Evolutionary conservation across 441 rosid genomes (phyloP).

Genomic region (Pelargonium fulgidum): DNA sequence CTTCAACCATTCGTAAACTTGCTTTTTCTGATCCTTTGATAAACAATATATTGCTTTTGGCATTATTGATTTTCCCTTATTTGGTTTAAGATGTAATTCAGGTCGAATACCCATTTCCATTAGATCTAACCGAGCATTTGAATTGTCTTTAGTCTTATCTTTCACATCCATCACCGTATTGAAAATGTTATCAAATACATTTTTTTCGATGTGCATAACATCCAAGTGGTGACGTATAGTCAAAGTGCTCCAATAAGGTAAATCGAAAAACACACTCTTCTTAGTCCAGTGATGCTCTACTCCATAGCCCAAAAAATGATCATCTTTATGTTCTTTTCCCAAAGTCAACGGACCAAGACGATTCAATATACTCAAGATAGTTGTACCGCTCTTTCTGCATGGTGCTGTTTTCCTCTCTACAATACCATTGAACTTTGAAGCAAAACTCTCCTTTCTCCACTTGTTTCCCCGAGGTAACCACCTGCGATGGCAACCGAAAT

Average conservation of each 20-base stretch:
- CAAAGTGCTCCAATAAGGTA: background rate
- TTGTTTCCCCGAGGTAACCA: background rate
- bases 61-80: background rate
- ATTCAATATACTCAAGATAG: background rate
- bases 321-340: background rate
- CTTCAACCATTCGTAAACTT: background rate
- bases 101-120: background rate
- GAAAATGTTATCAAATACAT: background rate
- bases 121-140: background rate
- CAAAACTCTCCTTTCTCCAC: too few relatives aligned
- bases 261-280: background rate
- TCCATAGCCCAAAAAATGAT: background rate
- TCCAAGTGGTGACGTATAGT: background rate
- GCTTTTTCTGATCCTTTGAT: background rate
- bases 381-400: too few relatives aligned
- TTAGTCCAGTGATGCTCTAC: background rate
- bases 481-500: background rate
- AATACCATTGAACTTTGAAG: too few relatives aligned
- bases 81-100: background rate
- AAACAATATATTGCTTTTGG: background rate
- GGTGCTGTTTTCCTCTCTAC: too few relatives aligned
- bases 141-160: background rate
- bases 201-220: conserved; percentile 9
- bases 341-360: background rate
- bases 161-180: background rate